Evolutionary conservation across 2,329 filamentous ascomycete genomes (phyloP).

Genomic region (Calonectria crousiana): DNA sequence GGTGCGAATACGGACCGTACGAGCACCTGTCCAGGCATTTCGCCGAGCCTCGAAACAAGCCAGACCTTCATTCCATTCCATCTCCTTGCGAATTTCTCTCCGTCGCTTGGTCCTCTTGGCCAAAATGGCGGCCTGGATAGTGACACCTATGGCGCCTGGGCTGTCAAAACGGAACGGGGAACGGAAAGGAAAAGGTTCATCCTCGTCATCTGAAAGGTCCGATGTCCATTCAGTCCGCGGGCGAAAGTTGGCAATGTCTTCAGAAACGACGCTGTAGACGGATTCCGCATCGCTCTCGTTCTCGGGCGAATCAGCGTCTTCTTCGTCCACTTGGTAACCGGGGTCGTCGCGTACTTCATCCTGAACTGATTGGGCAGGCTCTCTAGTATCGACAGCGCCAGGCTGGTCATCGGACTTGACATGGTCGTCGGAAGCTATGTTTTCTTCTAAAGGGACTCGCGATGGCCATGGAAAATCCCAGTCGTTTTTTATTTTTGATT

Average conservation of each 20-base stretch:
- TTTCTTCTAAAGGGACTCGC: constrained; percentile 26
- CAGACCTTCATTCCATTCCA: constrained; percentile 84
- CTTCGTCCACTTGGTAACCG: constrained; percentile 54
- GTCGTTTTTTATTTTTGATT: constrained; percentile 67
- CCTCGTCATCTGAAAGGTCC: constrained; percentile 66
- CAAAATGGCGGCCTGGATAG: constrained; percentile 55
- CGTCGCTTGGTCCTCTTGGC: constrained; percentile 68
- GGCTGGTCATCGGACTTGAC: constrained; percentile 12
- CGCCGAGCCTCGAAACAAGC: constrained; percentile 82
- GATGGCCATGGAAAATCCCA: constrained; percentile 72
- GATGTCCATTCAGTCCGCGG: constrained; percentile 69
- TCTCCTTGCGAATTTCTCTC: constrained; percentile 71
- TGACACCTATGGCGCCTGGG: constrained; percentile 59
- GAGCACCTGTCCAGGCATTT: constrained; percentile 88
- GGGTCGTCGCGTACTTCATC: constrained; percentile 52
- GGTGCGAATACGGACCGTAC: constrained; percentile 65
- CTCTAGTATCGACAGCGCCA: constrained; percentile 23
- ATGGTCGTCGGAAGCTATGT: constrained; percentile 19
- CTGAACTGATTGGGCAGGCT: constrained; percentile 36
- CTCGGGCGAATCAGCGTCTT: constrained; percentile 56
- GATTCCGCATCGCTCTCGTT: constrained; percentile 56
- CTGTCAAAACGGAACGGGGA: constrained; percentile 66
- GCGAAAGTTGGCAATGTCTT: constrained; percentile 64
- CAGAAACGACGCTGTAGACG: constrained; percentile 69
- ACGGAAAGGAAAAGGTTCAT: constrained; percentile 50